Base-by-base conservation (phyloP, 192 early-diverging fungal genomes). In the Entomortierella parvispora region DNA sequence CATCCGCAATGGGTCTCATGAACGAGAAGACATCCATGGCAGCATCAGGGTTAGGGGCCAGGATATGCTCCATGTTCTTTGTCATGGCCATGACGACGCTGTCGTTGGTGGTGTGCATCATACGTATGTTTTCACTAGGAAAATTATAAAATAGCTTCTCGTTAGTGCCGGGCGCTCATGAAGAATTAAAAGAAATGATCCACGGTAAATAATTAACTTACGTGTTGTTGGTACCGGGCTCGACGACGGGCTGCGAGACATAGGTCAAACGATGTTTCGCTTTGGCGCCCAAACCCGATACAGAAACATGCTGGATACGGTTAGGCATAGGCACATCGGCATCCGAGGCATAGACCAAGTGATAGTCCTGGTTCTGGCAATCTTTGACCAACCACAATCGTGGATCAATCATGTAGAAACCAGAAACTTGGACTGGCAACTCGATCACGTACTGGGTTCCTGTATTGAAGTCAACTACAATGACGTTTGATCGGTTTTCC, bases 391-490 rank as follows among this genome's bases (percentile, higher is more conserved):
- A 55, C 86, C 86, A 88, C 25, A 83, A 50, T 25, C 67, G 46
- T n/a, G 68, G 53, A 23, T 86, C 83, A 15, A 84, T 17, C 32
- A 85, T 75, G 53, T 69, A 54, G 17, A 88, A 71, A 2, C 69
- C 81, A 8, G 70, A 42, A 26, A 84, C 71, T 20, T 83, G 83
- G 11, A 81, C 43, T 45, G 88, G 87, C 1, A 84, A n/a, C n/a
- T 62, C 72, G 20, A 89, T 71, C 14, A 65, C 84, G 49, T 85
- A 69, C 45, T 87, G 84, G 18, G 69, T 69, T 26, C 75, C 82
- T 0, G 83, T 80, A 58, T 86, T 86, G 37, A 89, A 89, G 49
- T 89, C 88, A 1, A 88, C 58, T 5, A 89, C 52, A 26, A 84
- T 69, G 32, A 88, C 44, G 31, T 67, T 68, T 20, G 81, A 55